These are phyloP conservation scores for Lodderomyces beijingensis DNA, from an alignment of 1,139 yeast genomes.

Conservation along the genomic window DNA sequence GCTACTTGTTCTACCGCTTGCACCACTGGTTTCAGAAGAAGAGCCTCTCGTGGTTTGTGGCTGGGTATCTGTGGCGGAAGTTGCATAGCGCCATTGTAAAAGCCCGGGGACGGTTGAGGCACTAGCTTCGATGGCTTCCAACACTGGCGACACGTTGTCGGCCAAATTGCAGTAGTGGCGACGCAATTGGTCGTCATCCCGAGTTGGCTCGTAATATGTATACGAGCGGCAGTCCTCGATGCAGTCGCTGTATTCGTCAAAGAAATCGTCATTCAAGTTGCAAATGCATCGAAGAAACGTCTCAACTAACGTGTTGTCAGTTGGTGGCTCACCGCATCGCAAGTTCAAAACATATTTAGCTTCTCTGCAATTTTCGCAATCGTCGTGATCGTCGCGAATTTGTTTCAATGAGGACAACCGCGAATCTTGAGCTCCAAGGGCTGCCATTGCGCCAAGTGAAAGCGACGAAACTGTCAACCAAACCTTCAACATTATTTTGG, in stretches of 20 bases:
- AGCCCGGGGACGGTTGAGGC: not conserved
- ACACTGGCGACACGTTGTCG: not conserved
- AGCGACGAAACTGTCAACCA: too few relatives aligned
- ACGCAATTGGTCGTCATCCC: slow-evolving; percentile 3
- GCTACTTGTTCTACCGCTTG: not conserved
- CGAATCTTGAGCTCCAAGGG: too few relatives aligned
- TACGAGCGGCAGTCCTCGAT: slow-evolving; percentile 4
- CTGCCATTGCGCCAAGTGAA: too few relatives aligned
- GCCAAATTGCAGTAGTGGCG: slow-evolving; percentile 7
- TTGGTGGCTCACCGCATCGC: slow-evolving; percentile 6
- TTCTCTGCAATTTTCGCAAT: not conserved
- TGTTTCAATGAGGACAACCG: too few relatives aligned
- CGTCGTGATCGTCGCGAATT: not conserved
- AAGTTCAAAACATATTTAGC: not conserved
- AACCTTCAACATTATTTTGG: too few relatives aligned
- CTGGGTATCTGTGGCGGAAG: not conserved
- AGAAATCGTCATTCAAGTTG: slow-evolving; percentile 5
- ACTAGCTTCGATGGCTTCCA: not conserved
- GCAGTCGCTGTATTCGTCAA: slow-evolving; percentile 4
- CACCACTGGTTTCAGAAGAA: not conserved
- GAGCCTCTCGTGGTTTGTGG: not conserved
- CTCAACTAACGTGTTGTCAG: not conserved
- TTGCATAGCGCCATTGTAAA: not conserved
- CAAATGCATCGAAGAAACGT: slow-evolving; percentile 7
- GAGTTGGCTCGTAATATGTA: not conserved